Base-by-base conservation (phyloP, 805 yeast genomes). In the Torulaspora indica region DNA sequence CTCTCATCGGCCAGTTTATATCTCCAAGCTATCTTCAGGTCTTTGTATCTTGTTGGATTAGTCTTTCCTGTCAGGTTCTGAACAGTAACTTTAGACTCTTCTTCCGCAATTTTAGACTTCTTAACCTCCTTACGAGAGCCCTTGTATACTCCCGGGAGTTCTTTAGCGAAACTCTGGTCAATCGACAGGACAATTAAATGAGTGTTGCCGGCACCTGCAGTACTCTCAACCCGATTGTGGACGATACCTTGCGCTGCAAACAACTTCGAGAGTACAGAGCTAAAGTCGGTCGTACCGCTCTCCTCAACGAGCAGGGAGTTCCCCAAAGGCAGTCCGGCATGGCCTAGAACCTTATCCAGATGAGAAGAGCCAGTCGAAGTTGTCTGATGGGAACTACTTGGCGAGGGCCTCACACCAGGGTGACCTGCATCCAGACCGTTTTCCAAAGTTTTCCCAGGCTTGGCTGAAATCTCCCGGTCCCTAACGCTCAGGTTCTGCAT, bases 11-110 rank as follows among this genome's bases (percentile, higher is more conserved):
- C 70, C 42, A 71, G 66, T 0, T 91, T 93, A 58, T 90, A 90
- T 56, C 97, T 76, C 98, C 98, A 90, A 1, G 98, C 97, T 53
- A 90, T 90, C 59, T 82, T 85, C 74, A 90, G 69, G 51, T 82
- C 86, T 5, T 67, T 49, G 36, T 53, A 49, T 44, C 62, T 54
- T 13, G 55, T 40, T 34, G 60, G 53, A 18, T 52, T 42, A 22
- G 56, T 48, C 43, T 52, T 48, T 27, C 75, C 76, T 2, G 78
- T 64, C 55, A 83, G 58, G 57, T 85, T 85, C 24, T 82, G 77
- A 3, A 85, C 91, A 45, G 85, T 79, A 5, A 86, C 58, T 54
- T 81, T 78, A 9, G 77, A 69, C 56, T 83, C 83, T 47, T 81
- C 76, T 44, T 74, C 75, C 13, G 67, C 59, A 3, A 84, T 76